Conservation (phyloP, 441 rosid genomes). For the Bocquillonia castaneifolia region DNA sequence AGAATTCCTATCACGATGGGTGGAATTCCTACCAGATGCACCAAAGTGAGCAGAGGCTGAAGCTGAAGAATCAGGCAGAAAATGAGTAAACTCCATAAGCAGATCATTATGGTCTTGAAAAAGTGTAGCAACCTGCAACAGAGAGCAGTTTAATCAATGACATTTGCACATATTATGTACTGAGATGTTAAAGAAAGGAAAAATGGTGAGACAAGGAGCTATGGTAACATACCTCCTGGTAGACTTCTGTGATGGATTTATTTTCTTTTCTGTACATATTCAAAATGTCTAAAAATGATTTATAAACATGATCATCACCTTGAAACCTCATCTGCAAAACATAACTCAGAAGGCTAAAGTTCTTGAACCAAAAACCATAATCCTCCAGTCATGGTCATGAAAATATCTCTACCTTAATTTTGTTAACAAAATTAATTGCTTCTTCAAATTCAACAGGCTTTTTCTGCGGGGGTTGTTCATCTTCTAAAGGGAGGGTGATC, state of each 20-base stretch:
- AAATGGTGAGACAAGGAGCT: not conserved
- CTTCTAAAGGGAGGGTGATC: slow-evolving; percentile 75
- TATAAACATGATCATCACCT: slow-evolving; percentile 89
- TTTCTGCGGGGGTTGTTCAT: slow-evolving; percentile 72
- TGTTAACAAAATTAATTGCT: slow-evolving; percentile 95
- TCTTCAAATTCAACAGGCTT: slow-evolving; percentile 97
- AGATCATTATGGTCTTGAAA: slow-evolving; percentile 81
- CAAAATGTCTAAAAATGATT: slow-evolving; percentile 86
- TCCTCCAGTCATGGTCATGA: slow-evolving; percentile 13
- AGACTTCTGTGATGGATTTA: slow-evolving; percentile 88
- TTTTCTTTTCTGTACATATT: slow-evolving; percentile 95
- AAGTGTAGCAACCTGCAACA: slow-evolving; percentile 73
- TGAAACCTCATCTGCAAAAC: slow-evolving; percentile 85
- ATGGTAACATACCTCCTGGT: slow-evolving; percentile 61
- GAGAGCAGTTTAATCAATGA: slow-evolving; percentile 11
- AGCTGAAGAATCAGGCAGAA: slow-evolving; percentile 84
- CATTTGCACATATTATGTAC: not conserved
- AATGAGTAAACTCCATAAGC: slow-evolving; percentile 77
- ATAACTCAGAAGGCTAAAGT: slow-evolving; percentile 21
- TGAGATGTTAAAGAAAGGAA: not conserved
- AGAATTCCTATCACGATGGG: slow-evolving; percentile 59
- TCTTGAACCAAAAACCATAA: slow-evolving; percentile 6
- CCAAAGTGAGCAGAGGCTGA: slow-evolving; percentile 45
- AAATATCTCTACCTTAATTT: slow-evolving; percentile 69
- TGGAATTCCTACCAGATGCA: slow-evolving; percentile 51